A percentile compares a stretch with the other conserved stretches of the same genome.
Conservation (phyloP, 331 rosid species). For the Acacia concinna region DNA sequence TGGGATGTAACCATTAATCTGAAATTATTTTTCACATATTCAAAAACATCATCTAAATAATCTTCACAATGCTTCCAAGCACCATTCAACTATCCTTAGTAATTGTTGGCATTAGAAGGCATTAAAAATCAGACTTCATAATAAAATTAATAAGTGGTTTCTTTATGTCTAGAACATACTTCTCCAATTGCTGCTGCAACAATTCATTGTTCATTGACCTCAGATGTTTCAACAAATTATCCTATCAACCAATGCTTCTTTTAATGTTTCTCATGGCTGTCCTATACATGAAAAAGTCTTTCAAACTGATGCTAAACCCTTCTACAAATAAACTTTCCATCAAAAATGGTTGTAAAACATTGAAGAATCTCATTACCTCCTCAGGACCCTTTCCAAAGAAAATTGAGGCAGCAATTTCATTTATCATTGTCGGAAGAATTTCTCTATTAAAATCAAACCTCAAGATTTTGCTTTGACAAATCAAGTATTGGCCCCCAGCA, state of each 20-base stretch:
- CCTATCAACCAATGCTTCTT: conserved; percentile 48
- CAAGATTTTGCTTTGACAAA: conserved; percentile 60
- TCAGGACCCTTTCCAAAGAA: conserved; percentile 79
- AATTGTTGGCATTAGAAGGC: too few species aligned
- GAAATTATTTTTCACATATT: too few species aligned
- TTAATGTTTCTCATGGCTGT: conserved; percentile 39
- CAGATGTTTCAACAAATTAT: conserved; percentile 63
- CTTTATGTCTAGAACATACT: conserved; percentile 51
- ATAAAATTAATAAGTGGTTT: conserved; percentile 53
- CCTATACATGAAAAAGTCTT: conserved; percentile 68
- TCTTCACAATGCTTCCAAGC: too few species aligned
- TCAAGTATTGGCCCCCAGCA: conserved; percentile 56
- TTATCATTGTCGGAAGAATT: conserved; percentile 53
- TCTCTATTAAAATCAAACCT: conserved; percentile 55
- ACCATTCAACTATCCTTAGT: too few species aligned
- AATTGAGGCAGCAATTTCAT: conserved; percentile 77
- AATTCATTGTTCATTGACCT: conserved; percentile 67
- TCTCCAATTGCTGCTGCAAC: conserved; percentile 76
- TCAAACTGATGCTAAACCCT: conserved; percentile 84
- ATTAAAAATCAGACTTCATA: too few species aligned
- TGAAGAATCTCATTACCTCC: conserved; percentile 72
- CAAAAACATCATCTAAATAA: too few species aligned
- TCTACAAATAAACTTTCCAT: conserved; percentile 80
- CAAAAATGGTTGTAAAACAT: conserved; percentile 74
- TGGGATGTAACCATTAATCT: too few species aligned